These are phyloP conservation scores for Candida methanosorbosa DNA, from an alignment of 805 yeast species.

Conservation along the genomic window DNA sequence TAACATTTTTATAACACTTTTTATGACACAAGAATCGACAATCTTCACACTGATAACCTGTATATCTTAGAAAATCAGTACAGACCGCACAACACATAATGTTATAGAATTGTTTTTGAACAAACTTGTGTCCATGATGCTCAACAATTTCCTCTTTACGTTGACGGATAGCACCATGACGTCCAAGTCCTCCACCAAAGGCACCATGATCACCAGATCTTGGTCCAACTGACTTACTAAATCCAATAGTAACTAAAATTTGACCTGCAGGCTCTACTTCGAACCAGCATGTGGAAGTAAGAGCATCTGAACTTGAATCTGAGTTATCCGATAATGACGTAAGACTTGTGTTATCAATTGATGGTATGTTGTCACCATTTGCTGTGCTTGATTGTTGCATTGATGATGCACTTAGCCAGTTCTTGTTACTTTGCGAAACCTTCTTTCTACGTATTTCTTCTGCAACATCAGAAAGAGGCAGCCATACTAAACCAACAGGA, in stretches of 20 bases:
- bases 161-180: slow-evolving; percentile 97
- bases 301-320: slow-evolving; percentile 9
- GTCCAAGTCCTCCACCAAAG: slow-evolving; percentile 61
- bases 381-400: slow-evolving; percentile 18
- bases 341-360: neutral
- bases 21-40: slow-evolving; percentile 75
- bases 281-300: slow-evolving; percentile 74
- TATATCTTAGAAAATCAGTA: slow-evolving; percentile 85
- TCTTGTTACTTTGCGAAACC: slow-evolving; percentile 65
- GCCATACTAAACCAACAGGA: slow-evolving; percentile 93
- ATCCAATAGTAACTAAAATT: slow-evolving; percentile 66
- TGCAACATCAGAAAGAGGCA: slow-evolving; percentile 80
- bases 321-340: slow-evolving; percentile 4
- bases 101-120: slow-evolving; percentile 88
- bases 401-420: slow-evolving; percentile 83
- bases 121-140: slow-evolving; percentile 95
- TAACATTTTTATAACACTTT: slow-evolving; percentile 72
- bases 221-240: slow-evolving; percentile 53
- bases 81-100: slow-evolving; percentile 97
- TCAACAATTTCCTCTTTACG: slow-evolving; percentile 86
- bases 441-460: slow-evolving; percentile 92
- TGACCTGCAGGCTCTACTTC: slow-evolving; percentile 93
- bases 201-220: slow-evolving; percentile 36
- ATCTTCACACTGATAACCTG: slow-evolving; percentile 83
- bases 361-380: neutral